Conservation (phyloP, 495 filamentous ascomycete species). For the Extremus antarcticus region DNA sequence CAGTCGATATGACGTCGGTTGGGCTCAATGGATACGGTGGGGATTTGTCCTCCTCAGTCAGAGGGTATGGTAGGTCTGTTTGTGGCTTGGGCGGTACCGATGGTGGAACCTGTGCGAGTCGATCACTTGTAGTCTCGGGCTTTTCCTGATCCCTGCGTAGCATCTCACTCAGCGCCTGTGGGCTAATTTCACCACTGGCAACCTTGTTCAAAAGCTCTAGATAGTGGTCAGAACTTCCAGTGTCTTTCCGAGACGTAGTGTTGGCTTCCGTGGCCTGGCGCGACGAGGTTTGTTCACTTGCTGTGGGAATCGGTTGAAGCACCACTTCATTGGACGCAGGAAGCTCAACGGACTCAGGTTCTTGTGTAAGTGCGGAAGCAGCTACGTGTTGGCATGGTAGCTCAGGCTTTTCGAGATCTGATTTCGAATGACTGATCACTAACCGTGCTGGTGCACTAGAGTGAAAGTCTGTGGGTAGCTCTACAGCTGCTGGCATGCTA, state of each 20-base stretch:
- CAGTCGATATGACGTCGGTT: not conserved
- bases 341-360: too few species aligned
- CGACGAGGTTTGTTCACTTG: too few species aligned
- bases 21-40: not conserved
- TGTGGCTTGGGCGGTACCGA: not conserved
- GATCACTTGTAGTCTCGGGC: too few species aligned
- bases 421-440: not conserved
- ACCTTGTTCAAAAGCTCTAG: constrained; percentile 5
- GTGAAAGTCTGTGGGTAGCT: not conserved
- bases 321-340: too few species aligned
- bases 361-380: not conserved
- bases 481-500: not conserved
- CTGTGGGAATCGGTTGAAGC: too few species aligned
- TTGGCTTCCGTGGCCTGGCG: too few species aligned
- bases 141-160: too few species aligned
- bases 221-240: not conserved
- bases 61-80: not conserved
- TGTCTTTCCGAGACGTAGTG: too few species aligned
- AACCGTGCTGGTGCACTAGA: not conserved
- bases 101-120: too few species aligned
- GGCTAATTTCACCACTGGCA: constrained; percentile 6
- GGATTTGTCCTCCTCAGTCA: not conserved
- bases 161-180: constrained; percentile 3
- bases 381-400: not conserved
- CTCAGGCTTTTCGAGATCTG: not conserved